Conservation (phyloP, 805 yeast species). For the Hanseniaspora hatyaiensis region DNA sequence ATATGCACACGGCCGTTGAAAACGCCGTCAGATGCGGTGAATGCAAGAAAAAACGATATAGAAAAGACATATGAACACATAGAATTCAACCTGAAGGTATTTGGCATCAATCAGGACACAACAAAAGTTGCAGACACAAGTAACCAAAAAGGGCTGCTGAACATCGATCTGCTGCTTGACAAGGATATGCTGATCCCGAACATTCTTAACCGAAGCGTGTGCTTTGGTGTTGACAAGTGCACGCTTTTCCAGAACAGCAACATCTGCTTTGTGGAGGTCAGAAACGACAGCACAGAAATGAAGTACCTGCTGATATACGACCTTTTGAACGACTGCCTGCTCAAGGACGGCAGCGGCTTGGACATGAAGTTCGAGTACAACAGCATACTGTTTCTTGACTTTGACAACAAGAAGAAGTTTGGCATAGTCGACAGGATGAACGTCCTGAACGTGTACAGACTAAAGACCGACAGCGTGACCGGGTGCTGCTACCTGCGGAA, state of each 20-base stretch:
- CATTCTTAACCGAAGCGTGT: neutral
- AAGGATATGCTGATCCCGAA: slow-evolving; percentile 1
- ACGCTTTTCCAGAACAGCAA: slow-evolving; percentile 10
- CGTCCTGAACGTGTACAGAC: neutral
- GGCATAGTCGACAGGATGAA: slow-evolving; percentile 2
- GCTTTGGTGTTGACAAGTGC: slow-evolving; percentile 3
- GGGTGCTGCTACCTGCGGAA: neutral
- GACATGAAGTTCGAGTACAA: neutral
- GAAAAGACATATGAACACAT: slow-evolving; percentile 1
- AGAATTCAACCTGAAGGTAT: slow-evolving; percentile 7
- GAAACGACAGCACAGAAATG: neutral
- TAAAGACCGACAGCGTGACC: neutral
- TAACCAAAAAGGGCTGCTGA: neutral
- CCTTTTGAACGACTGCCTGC: neutral
- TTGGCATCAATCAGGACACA: neutral
- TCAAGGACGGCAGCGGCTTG: neutral
- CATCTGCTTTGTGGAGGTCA: neutral
- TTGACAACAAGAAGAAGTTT: neutral
- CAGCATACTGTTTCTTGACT: neutral
- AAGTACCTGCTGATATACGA: slow-evolving; percentile 5
- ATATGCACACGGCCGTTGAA: neutral
- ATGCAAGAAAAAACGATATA: neutral
- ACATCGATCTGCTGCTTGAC: neutral
- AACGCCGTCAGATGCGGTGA: neutral
- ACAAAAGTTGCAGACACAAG: neutral